These are phyloP conservation scores for Neurospora sp. DNA, from an alignment of 495 filamentous ascomycete genomes.

Conservation along the genomic window DNA sequence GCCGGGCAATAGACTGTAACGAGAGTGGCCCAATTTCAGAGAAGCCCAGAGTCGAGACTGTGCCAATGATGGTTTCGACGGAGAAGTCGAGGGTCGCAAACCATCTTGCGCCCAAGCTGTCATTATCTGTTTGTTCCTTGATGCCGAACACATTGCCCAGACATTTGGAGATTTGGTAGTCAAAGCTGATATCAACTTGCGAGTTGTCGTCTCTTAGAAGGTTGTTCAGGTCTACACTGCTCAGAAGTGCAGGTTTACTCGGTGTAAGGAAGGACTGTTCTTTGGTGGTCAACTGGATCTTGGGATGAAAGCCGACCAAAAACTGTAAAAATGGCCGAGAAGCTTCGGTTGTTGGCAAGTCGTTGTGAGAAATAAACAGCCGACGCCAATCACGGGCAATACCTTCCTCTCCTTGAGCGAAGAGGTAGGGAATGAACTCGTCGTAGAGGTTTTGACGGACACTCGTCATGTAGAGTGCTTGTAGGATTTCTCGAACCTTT, in stretches of 20 bases:
- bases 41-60: conserved; percentile 54
- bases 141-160: conserved; percentile 36
- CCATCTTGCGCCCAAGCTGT: conserved; percentile 53
- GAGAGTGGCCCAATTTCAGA: conserved; percentile 60
- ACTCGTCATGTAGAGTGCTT: conserved; percentile 41
- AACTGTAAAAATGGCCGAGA: conserved; percentile 27
- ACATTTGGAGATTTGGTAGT: conserved; percentile 31
- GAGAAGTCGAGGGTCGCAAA: conserved; percentile 57
- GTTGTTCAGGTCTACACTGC: not conserved
- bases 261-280: not conserved
- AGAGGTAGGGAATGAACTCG: conserved; percentile 46
- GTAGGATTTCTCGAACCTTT: conserved; percentile 18
- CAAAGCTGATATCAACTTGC: conserved; percentile 11
- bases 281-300: conserved; percentile 1
- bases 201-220: not conserved
- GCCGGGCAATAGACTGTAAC: conserved; percentile 56
- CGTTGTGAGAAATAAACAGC: conserved; percentile 18
- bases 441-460: conserved; percentile 49
- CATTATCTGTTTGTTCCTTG: conserved; percentile 40
- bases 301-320: conserved; percentile 21
- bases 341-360: conserved; percentile 15
- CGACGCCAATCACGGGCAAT: conserved; percentile 51
- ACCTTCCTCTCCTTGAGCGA: conserved; percentile 33
- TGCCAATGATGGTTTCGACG: conserved; percentile 51
- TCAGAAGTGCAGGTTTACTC: not conserved